phyloP scores from a whole-genome alignment of 2,329 filamentous ascomycete species.

The Neofusicoccum kwambonambiense region DNA sequence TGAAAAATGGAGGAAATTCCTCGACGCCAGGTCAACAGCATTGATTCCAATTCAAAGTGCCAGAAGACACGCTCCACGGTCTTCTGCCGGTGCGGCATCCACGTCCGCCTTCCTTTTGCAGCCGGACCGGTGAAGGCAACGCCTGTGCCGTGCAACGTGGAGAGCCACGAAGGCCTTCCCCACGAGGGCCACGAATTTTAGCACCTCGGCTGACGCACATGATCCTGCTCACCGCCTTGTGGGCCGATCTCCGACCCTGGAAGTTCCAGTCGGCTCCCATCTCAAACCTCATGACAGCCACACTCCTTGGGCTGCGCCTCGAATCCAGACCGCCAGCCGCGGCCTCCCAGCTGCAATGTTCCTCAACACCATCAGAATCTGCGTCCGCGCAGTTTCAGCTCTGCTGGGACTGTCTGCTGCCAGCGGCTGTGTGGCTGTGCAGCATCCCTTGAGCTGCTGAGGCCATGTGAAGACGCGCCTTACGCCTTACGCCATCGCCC shows the following conservation, averaged over 20 bases:
- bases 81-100: neutral
- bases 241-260: slow-evolving; percentile 3
- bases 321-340: neutral
- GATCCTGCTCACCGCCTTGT: slow-evolving; percentile 1
- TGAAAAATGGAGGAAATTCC: no score
- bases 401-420: no score
- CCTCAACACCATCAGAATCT: neutral
- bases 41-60: no score
- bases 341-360: neutral
- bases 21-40: no score
- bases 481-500: no score
- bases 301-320: neutral
- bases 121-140: neutral
- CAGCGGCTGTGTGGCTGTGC: no score
- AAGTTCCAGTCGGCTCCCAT: neutral
- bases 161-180: neutral
- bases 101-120: no score
- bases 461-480: no score
- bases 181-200: neutral
- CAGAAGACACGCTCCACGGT: no score
- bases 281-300: neutral
- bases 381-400: neutral
- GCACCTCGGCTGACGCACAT: neutral
- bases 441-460: no score
- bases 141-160: slow-evolving; percentile 11